phyloP scores from a whole-genome alignment of 768 basidiomycete species.

The Boletellus ananiceps region DNA sequence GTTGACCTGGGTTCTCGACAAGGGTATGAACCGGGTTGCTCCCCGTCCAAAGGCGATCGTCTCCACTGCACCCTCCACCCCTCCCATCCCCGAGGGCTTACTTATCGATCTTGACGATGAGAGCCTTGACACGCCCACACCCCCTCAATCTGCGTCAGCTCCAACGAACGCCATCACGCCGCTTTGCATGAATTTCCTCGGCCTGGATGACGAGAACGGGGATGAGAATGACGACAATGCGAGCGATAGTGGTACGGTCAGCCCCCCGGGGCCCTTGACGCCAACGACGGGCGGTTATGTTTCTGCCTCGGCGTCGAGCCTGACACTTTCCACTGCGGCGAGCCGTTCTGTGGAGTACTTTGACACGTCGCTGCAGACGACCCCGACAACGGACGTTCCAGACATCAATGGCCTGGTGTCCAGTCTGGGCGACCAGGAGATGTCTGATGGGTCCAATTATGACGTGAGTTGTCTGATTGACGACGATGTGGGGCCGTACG shows the following conservation, averaged over 20 bases:
- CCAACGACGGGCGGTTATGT: constrained; percentile 25
- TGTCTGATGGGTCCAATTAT: constrained; percentile 50
- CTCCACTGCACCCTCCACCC: constrained; percentile 21
- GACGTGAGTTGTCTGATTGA: constrained; percentile 50
- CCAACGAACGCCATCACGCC: constrained; percentile 9
- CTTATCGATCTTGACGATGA: constrained; percentile 53
- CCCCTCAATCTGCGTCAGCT: constrained; percentile 2
- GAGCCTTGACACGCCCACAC: constrained; percentile 22
- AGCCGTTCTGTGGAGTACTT: constrained; percentile 26
- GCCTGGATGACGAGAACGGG: constrained; percentile 15
- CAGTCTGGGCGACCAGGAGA: constrained; percentile 43
- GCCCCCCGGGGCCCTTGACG: constrained; percentile 30
- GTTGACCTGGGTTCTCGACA: constrained; percentile 33
- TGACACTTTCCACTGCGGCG: constrained; percentile 23
- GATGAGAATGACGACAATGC: constrained; percentile 20
- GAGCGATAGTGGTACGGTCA: constrained; percentile 31
- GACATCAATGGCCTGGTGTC: constrained; percentile 64
- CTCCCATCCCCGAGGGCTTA: constrained; percentile 46
- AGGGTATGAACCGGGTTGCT: constrained; percentile 12
- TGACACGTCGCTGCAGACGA: constrained; percentile 27
- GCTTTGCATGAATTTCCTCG: constrained; percentile 22
- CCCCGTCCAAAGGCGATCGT: constrained; percentile 17
- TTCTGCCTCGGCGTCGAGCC: constrained; percentile 24
- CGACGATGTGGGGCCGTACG: constrained; percentile 18
- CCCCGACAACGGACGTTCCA: constrained; percentile 37